phyloP scores from a whole-genome alignment of 2,329 filamentous ascomycete species.

The Apiospora hydei region DNA sequence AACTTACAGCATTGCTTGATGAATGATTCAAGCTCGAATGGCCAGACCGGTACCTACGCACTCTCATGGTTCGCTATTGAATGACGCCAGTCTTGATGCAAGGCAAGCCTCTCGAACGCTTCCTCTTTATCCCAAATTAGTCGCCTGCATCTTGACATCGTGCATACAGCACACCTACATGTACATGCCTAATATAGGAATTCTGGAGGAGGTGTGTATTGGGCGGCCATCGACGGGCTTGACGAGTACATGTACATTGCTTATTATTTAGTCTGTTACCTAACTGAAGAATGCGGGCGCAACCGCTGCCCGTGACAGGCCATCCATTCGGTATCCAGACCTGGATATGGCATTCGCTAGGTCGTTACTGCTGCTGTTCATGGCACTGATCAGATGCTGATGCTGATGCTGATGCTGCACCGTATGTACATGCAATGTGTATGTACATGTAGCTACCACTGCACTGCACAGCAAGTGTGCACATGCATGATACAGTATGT shows the following conservation, averaged over 20 bases:
- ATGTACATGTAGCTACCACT: conserved; percentile 19
- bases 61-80: background rate
- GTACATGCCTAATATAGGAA: background rate
- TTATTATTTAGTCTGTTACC: background rate
- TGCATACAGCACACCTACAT: background rate
- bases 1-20: background rate
- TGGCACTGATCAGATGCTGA: background rate
- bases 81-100: conserved; percentile 17
- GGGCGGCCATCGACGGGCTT: background rate
- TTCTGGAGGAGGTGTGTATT: background rate
- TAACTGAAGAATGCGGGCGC: conserved; percentile 18
- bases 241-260: conserved; percentile 11
- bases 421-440: conserved; percentile 3
- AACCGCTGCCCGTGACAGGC: conserved; percentile 19
- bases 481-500: conserved; percentile 6
- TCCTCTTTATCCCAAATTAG: conserved; percentile 16
- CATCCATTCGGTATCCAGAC: background rate
- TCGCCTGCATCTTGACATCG: conserved; percentile 19
- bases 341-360: conserved; percentile 4
- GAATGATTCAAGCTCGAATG: background rate
- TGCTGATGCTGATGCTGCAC: background rate
- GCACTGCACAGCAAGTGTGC: conserved; percentile 7
- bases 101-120: background rate
- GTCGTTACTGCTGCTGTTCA: background rate
- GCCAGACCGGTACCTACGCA: background rate